Conservation (phyloP, 768 basidiomycete species). For the Favolaschia claudopus region DNA sequence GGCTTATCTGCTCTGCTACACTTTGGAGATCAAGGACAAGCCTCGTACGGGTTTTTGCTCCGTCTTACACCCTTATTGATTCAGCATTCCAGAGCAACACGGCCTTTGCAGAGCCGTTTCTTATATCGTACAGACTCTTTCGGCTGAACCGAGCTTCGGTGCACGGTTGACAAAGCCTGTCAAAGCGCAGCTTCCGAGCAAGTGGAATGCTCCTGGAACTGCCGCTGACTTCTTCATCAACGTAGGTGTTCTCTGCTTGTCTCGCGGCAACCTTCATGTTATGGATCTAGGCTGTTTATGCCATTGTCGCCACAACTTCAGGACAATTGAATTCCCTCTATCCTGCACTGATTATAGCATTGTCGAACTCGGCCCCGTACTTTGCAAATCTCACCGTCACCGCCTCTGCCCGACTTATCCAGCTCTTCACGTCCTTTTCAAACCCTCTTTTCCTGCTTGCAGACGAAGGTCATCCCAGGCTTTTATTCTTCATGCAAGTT, state of each 20-base stretch:
- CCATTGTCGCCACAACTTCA: conserved; percentile 88
- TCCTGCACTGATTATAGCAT: conserved; percentile 89
- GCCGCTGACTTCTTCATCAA: conserved; percentile 90
- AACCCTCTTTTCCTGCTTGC: conserved; percentile 88
- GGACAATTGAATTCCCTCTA: conserved; percentile 85
- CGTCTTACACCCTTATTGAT: background rate
- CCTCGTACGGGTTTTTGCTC: conserved; percentile 64
- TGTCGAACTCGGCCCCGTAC: conserved; percentile 90
- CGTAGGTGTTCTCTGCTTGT: conserved; percentile 48
- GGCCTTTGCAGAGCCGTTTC: conserved; percentile 89
- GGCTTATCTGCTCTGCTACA: conserved; percentile 80
- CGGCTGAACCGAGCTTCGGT: conserved; percentile 84
- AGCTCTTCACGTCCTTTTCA: conserved; percentile 91
- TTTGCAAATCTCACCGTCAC: conserved; percentile 82
- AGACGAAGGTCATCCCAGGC: conserved; percentile 93
- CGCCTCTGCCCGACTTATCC: conserved; percentile 83
- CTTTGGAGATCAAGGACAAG: conserved; percentile 92
- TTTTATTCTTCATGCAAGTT: conserved; percentile 89
- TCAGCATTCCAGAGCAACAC: conserved; percentile 76
- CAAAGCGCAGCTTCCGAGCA: conserved; percentile 72
- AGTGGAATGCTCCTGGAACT: conserved; percentile 77
- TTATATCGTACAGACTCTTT: conserved; percentile 91
- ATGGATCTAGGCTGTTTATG: conserved; percentile 76
- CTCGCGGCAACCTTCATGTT: conserved; percentile 8
- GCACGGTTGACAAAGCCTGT: conserved; percentile 70